Evolutionary conservation across 179 eudicot species (phyloP), one percentile per base, ranked within the genome.

Genomic region (Corrigiola litoralis): DNA sequence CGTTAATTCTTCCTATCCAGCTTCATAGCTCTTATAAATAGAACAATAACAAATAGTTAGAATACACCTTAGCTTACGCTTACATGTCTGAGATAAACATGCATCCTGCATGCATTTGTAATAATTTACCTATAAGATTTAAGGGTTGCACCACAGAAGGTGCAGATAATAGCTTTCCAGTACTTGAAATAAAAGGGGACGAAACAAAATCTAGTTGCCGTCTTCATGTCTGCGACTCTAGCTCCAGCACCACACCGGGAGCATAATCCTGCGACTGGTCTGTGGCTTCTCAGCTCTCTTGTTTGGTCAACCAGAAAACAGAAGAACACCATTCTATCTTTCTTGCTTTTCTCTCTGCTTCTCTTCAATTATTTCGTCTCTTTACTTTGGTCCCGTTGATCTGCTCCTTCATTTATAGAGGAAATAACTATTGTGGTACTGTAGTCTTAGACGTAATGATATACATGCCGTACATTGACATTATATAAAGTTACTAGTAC

Each of bases 171-270:
- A 25, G 92, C 95, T 47, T 82, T 73, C 92, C 95, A 86, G 9
- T 74, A 76, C 69, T 68, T 88, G 82, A 81, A 80, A 33, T 88
- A 86, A 44, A 88, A 84, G 4, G 95, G 95, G 1, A 88, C 84
- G 13, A 67, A 58, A 63, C 92, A 86, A 57, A 84, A 88, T 71
- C 89, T 73, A 4, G 87, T 84, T 25, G 83, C 72, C 2, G 88
- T 85, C 69, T 85, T 84, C 87, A 87, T 87, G 33, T 85, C 88
- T 0, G 91, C 95, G 4, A 87, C 91, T 18, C 81, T 78, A 0
- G 91, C 95, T 0, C 91, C 87, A 14, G 85, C 85, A 28, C 95
- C 95, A 65, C 95, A 88, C 72, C 85, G 66, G 10, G 91, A 81
- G 54, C 91, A 88, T 56, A 68, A 45, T 6, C 91, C 90, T 21